These are phyloP conservation scores for Saccharomycopsis sp. DNA, from an alignment of 805 yeast genomes.

Conservation along the genomic window DNA sequence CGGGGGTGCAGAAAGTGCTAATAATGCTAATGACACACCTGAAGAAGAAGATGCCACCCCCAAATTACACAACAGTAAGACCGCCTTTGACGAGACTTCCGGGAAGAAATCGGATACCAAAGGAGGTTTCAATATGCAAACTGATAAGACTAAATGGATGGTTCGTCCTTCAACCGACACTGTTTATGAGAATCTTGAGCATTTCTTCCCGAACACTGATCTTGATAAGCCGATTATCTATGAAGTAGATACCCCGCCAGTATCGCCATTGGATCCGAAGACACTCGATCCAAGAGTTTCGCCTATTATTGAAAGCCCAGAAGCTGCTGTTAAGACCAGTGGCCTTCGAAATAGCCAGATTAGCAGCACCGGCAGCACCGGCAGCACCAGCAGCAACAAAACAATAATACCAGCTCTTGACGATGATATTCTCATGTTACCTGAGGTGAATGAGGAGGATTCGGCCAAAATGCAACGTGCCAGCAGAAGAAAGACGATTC, in stretches of 20 bases:
- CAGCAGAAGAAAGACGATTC: constrained; percentile 78
- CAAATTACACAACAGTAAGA: too few species aligned
- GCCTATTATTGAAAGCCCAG: constrained; percentile 15
- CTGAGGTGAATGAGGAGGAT: constrained; percentile 22
- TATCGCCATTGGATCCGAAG: constrained; percentile 37
- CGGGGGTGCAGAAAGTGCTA: constrained; percentile 2
- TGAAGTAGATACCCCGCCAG: constrained; percentile 59
- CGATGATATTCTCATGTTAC: constrained; percentile 27
- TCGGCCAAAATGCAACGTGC: constrained; percentile 32
- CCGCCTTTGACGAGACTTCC: too few species aligned
- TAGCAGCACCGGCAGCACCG: not conserved
- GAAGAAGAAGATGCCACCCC: not conserved
- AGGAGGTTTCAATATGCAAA: not conserved
- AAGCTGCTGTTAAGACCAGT: not conserved
- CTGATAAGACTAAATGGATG: constrained; percentile 39
- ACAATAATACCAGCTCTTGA: not conserved
- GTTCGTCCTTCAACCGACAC: constrained; percentile 95
- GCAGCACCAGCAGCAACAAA: not conserved
- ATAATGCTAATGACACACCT: constrained; percentile 5
- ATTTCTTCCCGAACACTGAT: constrained; percentile 87
- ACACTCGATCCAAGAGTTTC: constrained; percentile 15
- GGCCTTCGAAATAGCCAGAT: not conserved
- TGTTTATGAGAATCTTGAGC: constrained; percentile 83
- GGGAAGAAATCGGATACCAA: too few species aligned
- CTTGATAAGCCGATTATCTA: constrained; percentile 84